Evolutionary conservation across 257 asterid genomes (phyloP).

Genomic region (Solanum medicagineum): DNA sequence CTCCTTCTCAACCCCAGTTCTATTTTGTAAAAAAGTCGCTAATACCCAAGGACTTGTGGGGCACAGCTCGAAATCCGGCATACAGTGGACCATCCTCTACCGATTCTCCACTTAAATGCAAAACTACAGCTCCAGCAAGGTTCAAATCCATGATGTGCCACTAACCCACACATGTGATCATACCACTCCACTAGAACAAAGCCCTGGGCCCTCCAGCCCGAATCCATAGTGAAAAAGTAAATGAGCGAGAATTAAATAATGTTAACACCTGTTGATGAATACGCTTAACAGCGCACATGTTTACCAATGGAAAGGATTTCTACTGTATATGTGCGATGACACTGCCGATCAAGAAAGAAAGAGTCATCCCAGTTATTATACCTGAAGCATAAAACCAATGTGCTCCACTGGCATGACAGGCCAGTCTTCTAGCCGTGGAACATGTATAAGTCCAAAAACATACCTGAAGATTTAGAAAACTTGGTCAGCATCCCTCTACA

Average conservation of each 20-base stretch:
- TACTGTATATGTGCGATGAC: background rate
- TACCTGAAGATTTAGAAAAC: conserved; percentile 10
- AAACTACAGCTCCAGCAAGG: background rate
- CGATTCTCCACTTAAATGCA: background rate
- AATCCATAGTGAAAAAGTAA: background rate
- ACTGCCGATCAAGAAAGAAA: background rate
- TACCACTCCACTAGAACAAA: background rate
- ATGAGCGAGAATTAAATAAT: background rate
- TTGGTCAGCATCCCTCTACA: background rate
- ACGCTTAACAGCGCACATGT: background rate
- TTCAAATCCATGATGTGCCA: background rate
- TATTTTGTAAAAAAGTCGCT: background rate
- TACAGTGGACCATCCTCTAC: background rate
- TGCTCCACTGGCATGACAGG: conserved; percentile 38
- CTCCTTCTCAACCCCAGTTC: background rate
- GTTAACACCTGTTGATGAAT: background rate
- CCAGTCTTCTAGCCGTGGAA: conserved; percentile 34
- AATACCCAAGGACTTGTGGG: background rate
- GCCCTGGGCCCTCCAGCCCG: background rate
- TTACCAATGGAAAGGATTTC: background rate
- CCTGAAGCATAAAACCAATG: conserved; percentile 30
- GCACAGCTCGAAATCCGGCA: background rate
- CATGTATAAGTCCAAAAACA: conserved; percentile 23
- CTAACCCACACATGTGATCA: background rate
- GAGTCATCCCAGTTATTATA: background rate